Percentiles rank a stretch among this genome's conserved stretches.
phyloP scores from a whole-genome alignment of 2,329 filamentous ascomycete genomes.

The Orbilia quercus region DNA sequence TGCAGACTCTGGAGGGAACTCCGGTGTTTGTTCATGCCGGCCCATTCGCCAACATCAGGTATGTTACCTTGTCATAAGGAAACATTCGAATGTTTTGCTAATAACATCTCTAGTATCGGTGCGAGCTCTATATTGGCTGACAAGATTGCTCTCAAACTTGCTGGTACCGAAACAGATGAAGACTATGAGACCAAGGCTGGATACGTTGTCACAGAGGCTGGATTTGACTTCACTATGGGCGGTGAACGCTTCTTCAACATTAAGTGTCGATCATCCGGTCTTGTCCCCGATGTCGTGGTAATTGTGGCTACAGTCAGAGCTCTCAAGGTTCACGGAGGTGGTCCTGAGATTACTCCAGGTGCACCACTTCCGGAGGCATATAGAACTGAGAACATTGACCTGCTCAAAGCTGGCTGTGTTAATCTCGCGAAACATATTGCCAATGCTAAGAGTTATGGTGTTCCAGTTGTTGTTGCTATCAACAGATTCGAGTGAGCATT shows the following conservation, averaged over 20 bases:
- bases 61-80: not conserved
- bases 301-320: conserved; percentile 95
- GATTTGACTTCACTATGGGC: conserved; percentile 99
- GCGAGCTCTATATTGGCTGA: conserved; percentile 95
- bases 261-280: conserved; percentile 94
- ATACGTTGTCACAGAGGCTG: conserved; percentile 95
- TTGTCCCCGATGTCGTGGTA: conserved; percentile 91
- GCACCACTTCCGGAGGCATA: conserved; percentile 88
- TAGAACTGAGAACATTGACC: conserved; percentile 90
- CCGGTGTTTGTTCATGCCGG: conserved; percentile 98
- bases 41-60: conserved; percentile 89
- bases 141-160: conserved; percentile 93
- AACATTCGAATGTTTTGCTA: not conserved
- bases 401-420: conserved; percentile 87
- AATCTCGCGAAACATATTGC: conserved; percentile 95
- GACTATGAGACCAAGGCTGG: conserved; percentile 83
- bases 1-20: conserved; percentile 97
- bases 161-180: conserved; percentile 92
- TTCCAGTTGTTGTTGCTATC: conserved; percentile 95
- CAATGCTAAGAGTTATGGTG: conserved; percentile 87
- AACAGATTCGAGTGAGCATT: conserved; percentile 79
- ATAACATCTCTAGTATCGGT: conserved; percentile 74
- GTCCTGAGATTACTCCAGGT: conserved; percentile 90
- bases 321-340: conserved; percentile 95
- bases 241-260: conserved; percentile 99